Evolutionary conservation across 495 filamentous ascomycete genomes (phyloP).

Genomic region (Aspergillus avenaceus): DNA sequence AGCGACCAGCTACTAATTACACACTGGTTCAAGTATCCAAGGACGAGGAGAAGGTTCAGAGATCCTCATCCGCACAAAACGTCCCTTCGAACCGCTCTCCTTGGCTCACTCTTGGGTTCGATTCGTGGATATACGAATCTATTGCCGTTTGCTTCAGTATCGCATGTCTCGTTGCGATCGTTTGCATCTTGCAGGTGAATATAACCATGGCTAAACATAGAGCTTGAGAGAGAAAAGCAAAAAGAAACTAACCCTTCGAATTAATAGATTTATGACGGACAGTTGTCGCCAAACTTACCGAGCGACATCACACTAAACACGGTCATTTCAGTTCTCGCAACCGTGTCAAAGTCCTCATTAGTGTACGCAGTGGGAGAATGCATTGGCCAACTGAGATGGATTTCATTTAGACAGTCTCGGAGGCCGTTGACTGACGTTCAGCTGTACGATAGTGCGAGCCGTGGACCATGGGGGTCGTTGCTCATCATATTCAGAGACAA

Average conservation of each 20-base stretch:
- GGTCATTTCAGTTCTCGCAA: constrained; percentile 29
- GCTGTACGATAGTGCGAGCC: constrained; percentile 32
- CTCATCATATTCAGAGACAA: constrained; percentile 20
- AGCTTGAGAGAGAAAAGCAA: too few relatives aligned
- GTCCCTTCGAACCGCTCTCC: too few relatives aligned
- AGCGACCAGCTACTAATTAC: too few relatives aligned
- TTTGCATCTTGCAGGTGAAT: constrained; percentile 8
- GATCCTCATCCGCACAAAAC: too few relatives aligned
- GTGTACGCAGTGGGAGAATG: constrained; percentile 21
- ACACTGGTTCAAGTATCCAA: too few relatives aligned
- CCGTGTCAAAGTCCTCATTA: constrained; percentile 24
- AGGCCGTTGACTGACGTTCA: constrained; percentile 23
- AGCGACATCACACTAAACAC: constrained; percentile 25
- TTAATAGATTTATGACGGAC: constrained; percentile 7
- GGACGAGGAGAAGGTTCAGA: too few relatives aligned
- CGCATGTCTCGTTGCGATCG: constrained; percentile 12
- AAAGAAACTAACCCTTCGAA: too few relatives aligned
- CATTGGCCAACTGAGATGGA: constrained; percentile 37
- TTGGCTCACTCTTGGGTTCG: too few relatives aligned
- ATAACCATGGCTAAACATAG: too few relatives aligned
- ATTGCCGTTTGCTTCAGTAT: constrained; percentile 9
- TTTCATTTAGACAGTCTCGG: constrained; percentile 18
- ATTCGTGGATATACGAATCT: not conserved
- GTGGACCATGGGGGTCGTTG: constrained; percentile 34
- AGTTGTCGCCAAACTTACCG: constrained; percentile 2